These are phyloP conservation scores for Fistulina hepatica DNA, from an alignment of 1,284 basidiomycete species.

Conservation along the genomic window DNA sequence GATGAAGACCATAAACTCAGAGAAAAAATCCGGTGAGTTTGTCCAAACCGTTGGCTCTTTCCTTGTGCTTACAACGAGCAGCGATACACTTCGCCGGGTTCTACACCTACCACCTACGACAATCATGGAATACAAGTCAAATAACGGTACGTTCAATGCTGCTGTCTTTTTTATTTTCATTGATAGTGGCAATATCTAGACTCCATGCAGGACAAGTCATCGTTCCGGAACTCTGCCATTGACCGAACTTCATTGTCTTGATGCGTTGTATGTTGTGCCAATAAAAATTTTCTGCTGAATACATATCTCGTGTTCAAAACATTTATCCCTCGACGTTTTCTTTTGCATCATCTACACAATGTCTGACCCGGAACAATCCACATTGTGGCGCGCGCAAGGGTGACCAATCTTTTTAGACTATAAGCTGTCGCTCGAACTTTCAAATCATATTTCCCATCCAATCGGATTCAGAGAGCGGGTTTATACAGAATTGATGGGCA, in stretches of 20 bases:
- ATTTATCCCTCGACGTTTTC: too few relatives aligned
- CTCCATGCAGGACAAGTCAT: constrained; percentile 76
- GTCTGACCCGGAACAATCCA: too few relatives aligned
- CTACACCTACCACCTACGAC: constrained; percentile 60
- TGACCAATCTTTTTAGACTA: too few relatives aligned
- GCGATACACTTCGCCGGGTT: constrained; percentile 58
- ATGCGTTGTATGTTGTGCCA: too few relatives aligned
- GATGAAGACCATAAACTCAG: constrained; percentile 56
- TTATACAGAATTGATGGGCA: too few relatives aligned
- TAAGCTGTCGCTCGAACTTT: too few relatives aligned
- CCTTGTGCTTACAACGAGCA: constrained; percentile 19
- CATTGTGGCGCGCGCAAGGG: too few relatives aligned
- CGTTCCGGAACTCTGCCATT: constrained; percentile 58
- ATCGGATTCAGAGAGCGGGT: too few relatives aligned
- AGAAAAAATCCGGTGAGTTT: constrained; percentile 59
- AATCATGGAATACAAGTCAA: constrained; percentile 78
- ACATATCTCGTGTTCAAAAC: too few relatives aligned
- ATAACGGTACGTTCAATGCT: constrained; percentile 47
- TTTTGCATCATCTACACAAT: too few relatives aligned
- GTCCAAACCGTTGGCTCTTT: neutral
- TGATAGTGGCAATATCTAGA: constrained; percentile 30
- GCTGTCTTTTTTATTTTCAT: constrained; percentile 1
- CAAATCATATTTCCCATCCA: too few relatives aligned
- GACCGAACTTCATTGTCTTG: constrained; percentile 40
- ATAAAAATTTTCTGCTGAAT: too few relatives aligned